These are phyloP conservation scores for Drechslerella coelobrocha DNA, from an alignment of 2,329 filamentous ascomycete species.

Conservation along the genomic window DNA sequence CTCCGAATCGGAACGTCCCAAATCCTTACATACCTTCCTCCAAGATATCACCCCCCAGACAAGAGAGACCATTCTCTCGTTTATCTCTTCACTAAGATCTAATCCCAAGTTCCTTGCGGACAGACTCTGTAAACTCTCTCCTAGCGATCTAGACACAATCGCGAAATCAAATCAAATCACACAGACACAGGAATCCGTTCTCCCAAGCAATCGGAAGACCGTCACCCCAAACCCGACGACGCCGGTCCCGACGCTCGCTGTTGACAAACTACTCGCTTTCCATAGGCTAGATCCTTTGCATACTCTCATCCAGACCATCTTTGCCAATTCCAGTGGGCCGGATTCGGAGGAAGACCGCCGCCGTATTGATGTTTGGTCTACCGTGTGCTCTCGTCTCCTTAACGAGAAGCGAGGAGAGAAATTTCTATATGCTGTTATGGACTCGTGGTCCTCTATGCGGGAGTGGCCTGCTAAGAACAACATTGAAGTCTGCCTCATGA, in stretches of 20 bases:
- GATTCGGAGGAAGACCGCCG: constrained; percentile 81
- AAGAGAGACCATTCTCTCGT: constrained; percentile 76
- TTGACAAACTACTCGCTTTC: constrained; percentile 85
- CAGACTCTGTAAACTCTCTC: constrained; percentile 76
- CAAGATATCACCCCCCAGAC: constrained; percentile 78
- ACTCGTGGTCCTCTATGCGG: constrained; percentile 83
- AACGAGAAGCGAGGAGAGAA: constrained; percentile 78
- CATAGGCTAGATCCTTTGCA: constrained; percentile 87
- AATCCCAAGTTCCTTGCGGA: constrained; percentile 88
- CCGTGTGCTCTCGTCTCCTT: constrained; percentile 81
- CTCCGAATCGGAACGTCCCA: constrained; percentile 55
- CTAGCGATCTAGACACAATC: constrained; percentile 77
- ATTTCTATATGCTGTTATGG: constrained; percentile 81
- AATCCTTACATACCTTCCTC: constrained; percentile 65
- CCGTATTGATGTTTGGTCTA: constrained; percentile 86
- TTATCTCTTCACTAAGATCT: constrained; percentile 80
- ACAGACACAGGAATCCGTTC: constrained; percentile 82
- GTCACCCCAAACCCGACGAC: constrained; percentile 58
- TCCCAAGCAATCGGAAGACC: constrained; percentile 61
- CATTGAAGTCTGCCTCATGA: constrained; percentile 93
- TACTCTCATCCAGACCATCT: constrained; percentile 83
- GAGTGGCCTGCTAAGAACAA: constrained; percentile 89
- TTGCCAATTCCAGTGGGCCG: constrained; percentile 82
- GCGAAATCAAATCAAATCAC: constrained; percentile 78
- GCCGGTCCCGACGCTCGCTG: constrained; percentile 64